These are phyloP conservation scores for Punica granatum DNA, from an alignment of 345 rosid species.

Conservation along the genomic window DNA sequence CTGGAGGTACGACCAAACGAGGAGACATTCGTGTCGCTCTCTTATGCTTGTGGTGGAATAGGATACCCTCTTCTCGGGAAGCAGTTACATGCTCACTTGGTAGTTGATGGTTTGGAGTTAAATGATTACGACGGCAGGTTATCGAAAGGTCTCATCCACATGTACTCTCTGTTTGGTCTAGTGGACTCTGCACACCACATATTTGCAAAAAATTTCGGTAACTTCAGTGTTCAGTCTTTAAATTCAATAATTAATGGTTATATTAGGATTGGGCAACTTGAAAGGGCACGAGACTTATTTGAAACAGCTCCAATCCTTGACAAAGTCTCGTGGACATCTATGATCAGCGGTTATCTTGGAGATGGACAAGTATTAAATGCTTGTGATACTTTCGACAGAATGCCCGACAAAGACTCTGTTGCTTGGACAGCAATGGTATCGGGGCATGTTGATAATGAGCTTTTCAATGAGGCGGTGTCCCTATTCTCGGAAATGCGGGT, in stretches of 20 bases:
- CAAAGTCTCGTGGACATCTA: conserved; percentile 49
- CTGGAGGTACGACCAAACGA: conserved; percentile 33
- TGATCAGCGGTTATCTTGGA: conserved; percentile 41
- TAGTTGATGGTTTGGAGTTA: conserved; percentile 30
- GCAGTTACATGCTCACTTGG: conserved; percentile 56
- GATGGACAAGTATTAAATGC: conserved; percentile 29
- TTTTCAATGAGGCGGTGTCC: conserved; percentile 30
- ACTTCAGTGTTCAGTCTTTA: conserved; percentile 25
- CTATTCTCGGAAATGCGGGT: conserved; percentile 30
- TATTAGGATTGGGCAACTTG: conserved; percentile 30
- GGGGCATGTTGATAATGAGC: conserved; percentile 46
- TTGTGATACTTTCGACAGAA: conserved; percentile 20
- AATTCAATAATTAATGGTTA: conserved; percentile 43
- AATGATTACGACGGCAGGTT: conserved; percentile 59
- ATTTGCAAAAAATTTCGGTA: conserved; percentile 21
- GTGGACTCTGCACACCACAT: conserved; percentile 44
- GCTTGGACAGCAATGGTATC: conserved; percentile 59
- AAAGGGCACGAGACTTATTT: conserved; percentile 38
- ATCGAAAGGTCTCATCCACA: conserved; percentile 55
- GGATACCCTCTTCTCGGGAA: conserved; percentile 38
- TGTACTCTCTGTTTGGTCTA: conserved; percentile 52
- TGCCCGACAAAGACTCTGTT: conserved; percentile 42
- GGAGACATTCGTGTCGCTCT: conserved; percentile 65
- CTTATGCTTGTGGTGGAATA: conserved; percentile 67
- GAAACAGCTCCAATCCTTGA: conserved; percentile 27